Conservation (phyloP, 1,284 basidiomycete species). For the Polyporus tsugae region DNA sequence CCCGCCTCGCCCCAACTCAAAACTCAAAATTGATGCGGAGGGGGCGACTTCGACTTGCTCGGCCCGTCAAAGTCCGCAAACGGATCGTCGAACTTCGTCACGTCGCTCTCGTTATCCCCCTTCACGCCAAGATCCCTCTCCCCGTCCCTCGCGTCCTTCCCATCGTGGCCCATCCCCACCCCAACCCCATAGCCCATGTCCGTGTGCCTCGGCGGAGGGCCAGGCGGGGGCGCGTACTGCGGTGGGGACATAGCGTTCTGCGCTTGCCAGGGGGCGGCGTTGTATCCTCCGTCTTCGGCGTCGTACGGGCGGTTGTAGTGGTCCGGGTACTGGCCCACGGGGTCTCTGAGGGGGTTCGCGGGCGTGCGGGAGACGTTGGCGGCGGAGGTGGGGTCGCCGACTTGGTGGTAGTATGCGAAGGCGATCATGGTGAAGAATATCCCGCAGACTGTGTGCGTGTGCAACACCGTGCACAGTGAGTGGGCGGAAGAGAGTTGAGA, state of each 20-base stretch:
- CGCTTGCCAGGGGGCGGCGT: slow-evolving; percentile 48
- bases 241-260: slow-evolving; percentile 13
- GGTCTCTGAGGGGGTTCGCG: slow-evolving; percentile 12
- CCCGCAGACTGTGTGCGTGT: slow-evolving; percentile 52
- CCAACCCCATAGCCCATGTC: slow-evolving; percentile 43
- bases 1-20: background rate
- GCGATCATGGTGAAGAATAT: slow-evolving; percentile 67
- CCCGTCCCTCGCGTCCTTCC: slow-evolving; percentile 40
- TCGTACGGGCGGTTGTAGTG: slow-evolving; percentile 53
- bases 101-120: slow-evolving; percentile 39
- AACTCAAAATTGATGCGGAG: background rate
- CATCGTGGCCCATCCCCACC: slow-evolving; percentile 32
- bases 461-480: background rate
- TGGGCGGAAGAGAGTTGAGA: background rate
- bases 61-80: slow-evolving; percentile 54
- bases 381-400: slow-evolving; percentile 64
- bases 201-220: slow-evolving; percentile 49
- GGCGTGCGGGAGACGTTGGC: slow-evolving; percentile 48
- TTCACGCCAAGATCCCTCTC: slow-evolving; percentile 29
- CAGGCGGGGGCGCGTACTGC: slow-evolving; percentile 52
- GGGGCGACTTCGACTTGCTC: slow-evolving; percentile 21
- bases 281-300: slow-evolving; percentile 29
- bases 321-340: slow-evolving; percentile 40
- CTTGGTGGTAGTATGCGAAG: slow-evolving; percentile 76
- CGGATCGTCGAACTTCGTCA: slow-evolving; percentile 50